Conservation (phyloP, 2,329 filamentous ascomycete species). For the Beauveria medogensis region DNA sequence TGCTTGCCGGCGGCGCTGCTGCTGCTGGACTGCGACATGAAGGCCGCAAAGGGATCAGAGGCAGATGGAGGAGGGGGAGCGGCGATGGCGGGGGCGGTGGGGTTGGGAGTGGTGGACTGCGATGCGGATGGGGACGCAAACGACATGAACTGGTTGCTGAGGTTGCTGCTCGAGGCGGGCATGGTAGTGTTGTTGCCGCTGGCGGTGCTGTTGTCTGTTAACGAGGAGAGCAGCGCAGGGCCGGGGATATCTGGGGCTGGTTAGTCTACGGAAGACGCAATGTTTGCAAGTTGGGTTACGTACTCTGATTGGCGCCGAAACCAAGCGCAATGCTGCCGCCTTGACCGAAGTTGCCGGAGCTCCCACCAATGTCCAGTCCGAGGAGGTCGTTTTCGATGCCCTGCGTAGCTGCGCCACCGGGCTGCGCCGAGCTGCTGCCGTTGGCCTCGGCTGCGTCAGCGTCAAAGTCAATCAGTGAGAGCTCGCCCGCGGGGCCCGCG, state of each 20-base stretch:
- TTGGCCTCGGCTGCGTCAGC: conserved; percentile 50
- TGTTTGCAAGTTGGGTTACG: conserved; percentile 21
- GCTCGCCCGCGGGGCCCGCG: conserved; percentile 49
- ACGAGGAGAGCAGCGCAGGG: conserved; percentile 55
- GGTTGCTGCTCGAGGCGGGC: background rate
- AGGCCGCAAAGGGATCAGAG: conserved; percentile 45
- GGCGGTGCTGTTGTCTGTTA: conserved; percentile 54
- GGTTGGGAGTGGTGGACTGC: conserved; percentile 46
- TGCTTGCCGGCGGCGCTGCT: conserved; percentile 13
- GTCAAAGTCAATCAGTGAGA: conserved; percentile 91
- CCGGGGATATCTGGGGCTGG: conserved; percentile 50
- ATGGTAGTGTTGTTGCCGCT: conserved; percentile 20
- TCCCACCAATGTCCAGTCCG: conserved; percentile 71
- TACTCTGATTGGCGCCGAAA: conserved; percentile 61
- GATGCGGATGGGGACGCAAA: conserved; percentile 46
- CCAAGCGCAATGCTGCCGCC: conserved; percentile 79
- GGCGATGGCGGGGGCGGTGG: conserved; percentile 37
- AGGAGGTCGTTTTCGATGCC: conserved; percentile 82
- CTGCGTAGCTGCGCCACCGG: conserved; percentile 34
- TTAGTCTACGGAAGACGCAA: conserved; percentile 17
- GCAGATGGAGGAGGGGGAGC: conserved; percentile 34
- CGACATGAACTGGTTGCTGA: conserved; percentile 41
- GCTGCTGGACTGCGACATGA: conserved; percentile 23
- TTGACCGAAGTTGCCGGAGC: conserved; percentile 54
- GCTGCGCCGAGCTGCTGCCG: conserved; percentile 37